Percentiles rank a stretch among this genome's conserved stretches.
Conservation (phyloP, 345 rosid genomes). For the Passiflora organensis region DNA sequence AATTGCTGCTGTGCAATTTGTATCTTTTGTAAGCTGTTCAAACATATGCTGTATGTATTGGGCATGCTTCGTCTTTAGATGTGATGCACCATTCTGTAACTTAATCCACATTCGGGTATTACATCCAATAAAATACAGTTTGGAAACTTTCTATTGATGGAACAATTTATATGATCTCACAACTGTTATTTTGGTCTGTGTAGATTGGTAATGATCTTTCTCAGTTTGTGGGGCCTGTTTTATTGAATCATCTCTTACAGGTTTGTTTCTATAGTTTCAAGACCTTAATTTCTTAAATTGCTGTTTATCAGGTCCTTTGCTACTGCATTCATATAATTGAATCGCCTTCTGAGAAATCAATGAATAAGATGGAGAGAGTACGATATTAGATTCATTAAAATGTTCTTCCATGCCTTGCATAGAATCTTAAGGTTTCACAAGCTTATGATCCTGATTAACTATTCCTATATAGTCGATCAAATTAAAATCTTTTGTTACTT, state of each 20-base stretch:
- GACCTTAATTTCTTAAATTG: neutral
- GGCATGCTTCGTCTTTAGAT: no score
- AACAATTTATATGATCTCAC: slow-evolving; percentile 13
- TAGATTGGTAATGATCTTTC: slow-evolving; percentile 37
- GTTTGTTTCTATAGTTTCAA: slow-evolving; percentile 6
- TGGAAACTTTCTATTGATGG: slow-evolving; percentile 12
- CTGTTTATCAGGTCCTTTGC: neutral
- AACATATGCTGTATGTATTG: no score
- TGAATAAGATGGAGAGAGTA: no score
- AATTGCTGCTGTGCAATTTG: neutral
- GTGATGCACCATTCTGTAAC: neutral
- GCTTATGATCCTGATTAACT: no score
- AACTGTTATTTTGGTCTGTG: slow-evolving; percentile 29
- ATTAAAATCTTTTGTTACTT: no score
- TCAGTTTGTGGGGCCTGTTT: slow-evolving; percentile 26
- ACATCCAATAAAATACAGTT: neutral
- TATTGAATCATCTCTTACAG: slow-evolving; percentile 26
- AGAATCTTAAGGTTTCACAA: no score
- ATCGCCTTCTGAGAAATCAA: no score
- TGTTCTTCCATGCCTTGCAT: no score
- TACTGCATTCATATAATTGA: neutral
- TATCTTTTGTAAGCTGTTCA: no score
- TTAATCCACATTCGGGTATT: neutral
- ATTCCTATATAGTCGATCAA: no score
- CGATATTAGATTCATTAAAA: no score